Evolutionary conservation across 2,329 filamentous ascomycete species (phyloP), one percentile per base, ranked within the genome.

Genomic region (Bipolaris gigantea): DNA sequence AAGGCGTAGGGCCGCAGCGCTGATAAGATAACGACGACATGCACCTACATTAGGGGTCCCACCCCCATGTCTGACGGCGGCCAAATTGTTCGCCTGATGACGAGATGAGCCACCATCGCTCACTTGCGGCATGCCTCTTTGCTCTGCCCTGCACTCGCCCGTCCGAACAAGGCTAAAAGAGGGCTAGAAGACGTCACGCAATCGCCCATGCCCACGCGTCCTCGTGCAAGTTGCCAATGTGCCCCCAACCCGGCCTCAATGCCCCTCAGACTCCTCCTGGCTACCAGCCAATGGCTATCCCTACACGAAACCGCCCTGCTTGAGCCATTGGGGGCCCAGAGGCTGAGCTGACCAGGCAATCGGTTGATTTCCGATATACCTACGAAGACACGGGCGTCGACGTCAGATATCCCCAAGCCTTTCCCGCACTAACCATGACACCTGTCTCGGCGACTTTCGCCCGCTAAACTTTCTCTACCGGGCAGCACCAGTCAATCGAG

Each of bases 101-200:
- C 55, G 57, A 57, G 45, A 61, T 63, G 57, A 49, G 57, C 51
- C 51, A 41, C 42, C 39, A 56, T 60, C 40, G 61, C 55, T 40
- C 25, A 45, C 34, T 25, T 15, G 19, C 23, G 23, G 15, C 16
- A 18, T 48, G 15, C 18, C 25, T n/a, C 33, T 15, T 30, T 32
- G 38, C 16, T 30, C 18, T 30, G 27, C 16, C 23, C 25, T 39
- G 47, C 43, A 40, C 27, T 44, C 23, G 16, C 25, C 15, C 8
- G 48, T 11, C 53, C 53, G 48, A 52, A 48, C 38, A 52, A 52
- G 53, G 38, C 34, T 47, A 47, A 41, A 18, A 34, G 11, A 19
- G 27, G 27, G 27, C 21, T 13, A 21, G 25, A 18, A 39, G 18
- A 23, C 25, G 51, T 54, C 51, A 54, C 51, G 51, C 51, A 39